Percentiles rank a stretch among this genome's conserved stretches.
Conservation (phyloP, 768 basidiomycete genomes). For the Pleurotus salmoneostramineus region DNA sequence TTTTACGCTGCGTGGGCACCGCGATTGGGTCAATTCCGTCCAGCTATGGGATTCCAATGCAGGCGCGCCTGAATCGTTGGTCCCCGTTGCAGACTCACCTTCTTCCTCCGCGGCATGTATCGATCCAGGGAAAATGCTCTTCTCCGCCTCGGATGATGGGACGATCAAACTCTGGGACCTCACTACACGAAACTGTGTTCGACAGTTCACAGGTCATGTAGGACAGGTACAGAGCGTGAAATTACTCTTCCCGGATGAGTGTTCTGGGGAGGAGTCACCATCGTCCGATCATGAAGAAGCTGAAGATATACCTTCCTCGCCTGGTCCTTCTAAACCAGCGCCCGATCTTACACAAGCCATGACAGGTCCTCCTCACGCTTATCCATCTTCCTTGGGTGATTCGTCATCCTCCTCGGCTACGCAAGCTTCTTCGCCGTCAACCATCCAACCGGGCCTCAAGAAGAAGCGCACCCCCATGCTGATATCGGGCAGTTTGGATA, state of each 20-base stretch:
- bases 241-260: constrained; percentile 57
- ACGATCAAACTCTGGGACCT: constrained; percentile 95
- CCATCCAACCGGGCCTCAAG: not conserved
- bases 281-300: constrained; percentile 17
- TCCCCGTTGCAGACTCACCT: constrained; percentile 14
- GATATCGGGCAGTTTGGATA: constrained; percentile 88
- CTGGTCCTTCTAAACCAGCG: constrained; percentile 5
- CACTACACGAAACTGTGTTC: constrained; percentile 70
- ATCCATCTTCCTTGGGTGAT: not conserved
- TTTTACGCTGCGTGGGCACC: constrained; percentile 89
- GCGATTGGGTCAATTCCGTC: constrained; percentile 96
- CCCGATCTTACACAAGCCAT: not conserved
- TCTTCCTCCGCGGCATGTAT: constrained; percentile 30
- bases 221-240: constrained; percentile 93
- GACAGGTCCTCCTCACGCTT: not conserved
- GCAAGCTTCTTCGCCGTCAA: not conserved
- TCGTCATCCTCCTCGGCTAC: constrained; percentile 2
- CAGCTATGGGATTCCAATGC: constrained; percentile 80
- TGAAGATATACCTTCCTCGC: constrained; percentile 7
- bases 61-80: constrained; percentile 14
- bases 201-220: constrained; percentile 85
- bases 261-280: constrained; percentile 28
- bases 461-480: constrained; percentile 63
- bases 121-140: constrained; percentile 89
- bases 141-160: constrained; percentile 95